These are phyloP conservation scores for Tricladium varicosporioides DNA, from an alignment of 2,329 filamentous ascomycete species.

Conservation along the genomic window DNA sequence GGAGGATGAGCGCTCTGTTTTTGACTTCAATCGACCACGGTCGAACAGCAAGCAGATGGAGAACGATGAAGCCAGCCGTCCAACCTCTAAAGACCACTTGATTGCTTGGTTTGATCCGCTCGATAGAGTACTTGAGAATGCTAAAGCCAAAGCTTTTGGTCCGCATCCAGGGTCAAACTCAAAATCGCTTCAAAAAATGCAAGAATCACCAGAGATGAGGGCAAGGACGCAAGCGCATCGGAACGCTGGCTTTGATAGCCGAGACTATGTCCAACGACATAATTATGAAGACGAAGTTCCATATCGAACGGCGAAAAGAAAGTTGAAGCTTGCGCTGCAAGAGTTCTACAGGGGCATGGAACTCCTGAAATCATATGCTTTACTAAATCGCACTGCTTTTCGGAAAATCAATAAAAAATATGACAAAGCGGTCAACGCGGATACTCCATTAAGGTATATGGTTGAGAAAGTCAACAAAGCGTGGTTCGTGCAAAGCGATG, in stretches of 20 bases:
- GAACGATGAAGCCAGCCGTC: conserved; percentile 12
- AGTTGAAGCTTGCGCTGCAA: conserved; percentile 85
- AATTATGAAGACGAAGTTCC: conserved; percentile 62
- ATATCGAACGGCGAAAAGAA: conserved; percentile 84
- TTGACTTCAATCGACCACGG: conserved; percentile 15
- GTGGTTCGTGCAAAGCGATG: conserved; percentile 88
- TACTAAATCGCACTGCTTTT: conserved; percentile 90
- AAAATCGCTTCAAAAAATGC: conserved; percentile 55
- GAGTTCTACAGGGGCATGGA: conserved; percentile 93
- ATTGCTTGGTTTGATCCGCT: conserved; percentile 51
- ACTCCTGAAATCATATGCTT: conserved; percentile 84
- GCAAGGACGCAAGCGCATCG: conserved; percentile 40
- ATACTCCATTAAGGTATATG: conserved; percentile 78
- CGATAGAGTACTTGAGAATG: conserved; percentile 22
- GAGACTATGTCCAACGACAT: conserved; percentile 49
- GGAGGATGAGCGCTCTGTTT: conserved; percentile 14
- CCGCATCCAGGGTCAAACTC: conserved; percentile 57
- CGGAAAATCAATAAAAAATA: conserved; percentile 99
- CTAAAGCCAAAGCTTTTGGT: conserved; percentile 47
- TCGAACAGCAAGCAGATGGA: conserved; percentile 19
- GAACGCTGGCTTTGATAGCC: conserved; percentile 28
- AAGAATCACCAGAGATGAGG: conserved; percentile 32
- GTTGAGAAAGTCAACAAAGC: conserved; percentile 86
- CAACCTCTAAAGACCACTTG: conserved; percentile 25
- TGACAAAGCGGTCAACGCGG: conserved; percentile 82